Conservation (phyloP, 495 filamentous ascomycete genomes). For the Podospora pseudocomata region DNA sequence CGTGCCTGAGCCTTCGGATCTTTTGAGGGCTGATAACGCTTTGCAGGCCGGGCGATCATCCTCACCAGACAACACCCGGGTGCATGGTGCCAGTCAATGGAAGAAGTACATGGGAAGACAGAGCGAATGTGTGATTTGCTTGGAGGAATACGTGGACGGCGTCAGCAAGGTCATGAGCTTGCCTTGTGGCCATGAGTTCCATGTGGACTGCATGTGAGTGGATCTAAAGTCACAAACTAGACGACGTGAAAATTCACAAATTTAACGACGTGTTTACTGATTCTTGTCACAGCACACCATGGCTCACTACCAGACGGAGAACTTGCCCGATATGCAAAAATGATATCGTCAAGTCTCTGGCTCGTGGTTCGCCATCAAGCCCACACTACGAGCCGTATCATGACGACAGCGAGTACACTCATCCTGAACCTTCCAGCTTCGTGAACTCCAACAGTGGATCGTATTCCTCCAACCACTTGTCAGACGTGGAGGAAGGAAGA, state of each 20-base stretch:
- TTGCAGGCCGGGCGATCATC: slow-evolving; percentile 31
- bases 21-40: slow-evolving; percentile 36
- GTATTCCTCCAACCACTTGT: neutral
- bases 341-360: slow-evolving; percentile 73
- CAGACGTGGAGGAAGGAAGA: neutral
- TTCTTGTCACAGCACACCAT: slow-evolving; percentile 72
- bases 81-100: slow-evolving; percentile 55
- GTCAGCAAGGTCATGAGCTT: slow-evolving; percentile 94
- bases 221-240: neutral
- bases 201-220: slow-evolving; percentile 97
- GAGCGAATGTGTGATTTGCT: slow-evolving; percentile 93
- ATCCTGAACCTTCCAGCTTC: neutral
- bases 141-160: slow-evolving; percentile 95
- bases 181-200: slow-evolving; percentile 98
- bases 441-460: neutral
- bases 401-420: neutral
- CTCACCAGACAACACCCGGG: slow-evolving; percentile 49
- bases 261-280: slow-evolving; percentile 18
- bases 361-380: slow-evolving; percentile 34
- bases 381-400: neutral
- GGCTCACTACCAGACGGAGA: slow-evolving; percentile 88
- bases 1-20: slow-evolving; percentile 44
- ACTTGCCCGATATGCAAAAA: slow-evolving; percentile 98
- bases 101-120: slow-evolving; percentile 83
- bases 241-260: too few relatives aligned